Base-by-base conservation (phyloP, 2,329 filamentous ascomycete genomes). In the Cytospora paraplurivora region DNA sequence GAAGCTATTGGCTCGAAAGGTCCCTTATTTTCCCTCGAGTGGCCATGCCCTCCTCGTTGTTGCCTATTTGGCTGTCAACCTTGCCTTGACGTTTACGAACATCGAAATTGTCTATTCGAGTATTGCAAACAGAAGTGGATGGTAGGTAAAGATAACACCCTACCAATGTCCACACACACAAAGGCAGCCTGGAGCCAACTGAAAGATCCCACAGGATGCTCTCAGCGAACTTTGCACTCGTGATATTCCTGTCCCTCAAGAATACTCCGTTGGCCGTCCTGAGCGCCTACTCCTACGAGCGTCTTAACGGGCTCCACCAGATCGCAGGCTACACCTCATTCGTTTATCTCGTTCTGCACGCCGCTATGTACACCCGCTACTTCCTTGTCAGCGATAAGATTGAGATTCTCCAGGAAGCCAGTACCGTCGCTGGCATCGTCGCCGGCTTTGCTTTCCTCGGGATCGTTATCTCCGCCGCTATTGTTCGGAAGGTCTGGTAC, bases 261-360 rank as follows among this genome's bases (percentile, higher is more conserved):
- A 86, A 87, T 69, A 87, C 84, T 0, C 85, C 84, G 0, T 71
- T 87, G 19, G 80, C 80, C 0, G 79, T 80, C 64, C 67, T 88
- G 12, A 81, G 81, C 1, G 74, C 78, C 1, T 83, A 81, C 69
- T 86, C 84, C 6, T 85, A 88, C 70, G 85, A 87, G 65, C 78
- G 82, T 21, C 78, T 88, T 58, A 87, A 86, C 68, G 76, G 81
- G 56, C 76, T 88, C 3, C 85, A 88, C 68, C 81, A 81, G 63
- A 73, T 83, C 19, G 77, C 79, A 4, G 84, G 84, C 3, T 82
- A 80, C 67, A 77, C 76, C 7, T 80, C 81, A 19, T 76, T 86
- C 33, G 62, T 76, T 38, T 75, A 76, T 38, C 72, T 80, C 63
- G 70, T 84, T 17, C 63, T 84, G 2, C 84, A 87, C 61, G 76